phyloP scores from a whole-genome alignment of 306 rosid genomes.

The Adenanthera pavonina region DNA sequence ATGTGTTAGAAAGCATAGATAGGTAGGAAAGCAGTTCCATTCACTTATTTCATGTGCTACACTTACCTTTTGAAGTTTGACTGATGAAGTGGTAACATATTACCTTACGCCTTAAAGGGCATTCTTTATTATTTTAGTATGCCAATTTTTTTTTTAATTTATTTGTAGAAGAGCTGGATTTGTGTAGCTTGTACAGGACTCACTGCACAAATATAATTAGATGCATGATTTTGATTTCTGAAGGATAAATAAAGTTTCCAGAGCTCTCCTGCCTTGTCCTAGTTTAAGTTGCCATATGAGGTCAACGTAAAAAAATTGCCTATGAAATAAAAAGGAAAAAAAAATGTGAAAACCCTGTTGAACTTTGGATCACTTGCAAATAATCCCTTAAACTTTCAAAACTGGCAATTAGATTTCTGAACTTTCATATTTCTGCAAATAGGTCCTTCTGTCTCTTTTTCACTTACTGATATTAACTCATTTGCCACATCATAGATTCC shows the following conservation, averaged over 20 bases:
- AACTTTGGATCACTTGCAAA: not conserved
- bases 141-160: not conserved
- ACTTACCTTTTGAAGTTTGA: not conserved
- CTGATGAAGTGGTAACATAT: not conserved
- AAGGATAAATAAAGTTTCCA: slow-evolving; percentile 11
- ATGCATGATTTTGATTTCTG: not conserved
- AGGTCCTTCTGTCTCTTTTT: not conserved
- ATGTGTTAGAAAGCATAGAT: slow-evolving; percentile 22
- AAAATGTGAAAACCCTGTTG: not conserved
- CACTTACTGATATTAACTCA: not conserved
- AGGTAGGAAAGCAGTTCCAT: slow-evolving; percentile 20
- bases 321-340: not conserved
- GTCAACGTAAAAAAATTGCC: not conserved
- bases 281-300: slow-evolving; percentile 15
- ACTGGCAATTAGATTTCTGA: not conserved
- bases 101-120: not conserved
- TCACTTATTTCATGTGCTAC: slow-evolving; percentile 18
- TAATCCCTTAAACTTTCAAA: not conserved
- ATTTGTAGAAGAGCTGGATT: not conserved
- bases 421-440: not conserved
- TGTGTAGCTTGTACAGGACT: not conserved
- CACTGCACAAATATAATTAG: not conserved
- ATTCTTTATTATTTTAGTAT: not conserved
- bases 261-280: slow-evolving; percentile 28
- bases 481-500: not conserved